Conservation (phyloP, 2,329 filamentous ascomycete species). For the Paracoccidioides brasiliensis region DNA sequence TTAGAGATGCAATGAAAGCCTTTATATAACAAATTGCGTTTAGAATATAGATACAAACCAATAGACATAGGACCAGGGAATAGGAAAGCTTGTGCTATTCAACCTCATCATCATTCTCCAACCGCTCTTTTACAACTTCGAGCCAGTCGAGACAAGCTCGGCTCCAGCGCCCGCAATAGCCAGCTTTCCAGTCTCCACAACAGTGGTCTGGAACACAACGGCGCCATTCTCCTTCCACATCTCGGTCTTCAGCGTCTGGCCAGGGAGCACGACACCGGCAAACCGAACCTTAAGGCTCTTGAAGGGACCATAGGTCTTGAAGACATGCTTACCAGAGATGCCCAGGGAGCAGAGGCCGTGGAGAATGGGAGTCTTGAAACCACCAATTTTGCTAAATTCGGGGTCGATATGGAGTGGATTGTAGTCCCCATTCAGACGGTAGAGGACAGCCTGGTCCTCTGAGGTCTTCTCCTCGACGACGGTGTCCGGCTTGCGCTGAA, state of each 20-base stretch:
- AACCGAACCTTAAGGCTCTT: conserved; percentile 91
- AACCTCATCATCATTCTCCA: neutral
- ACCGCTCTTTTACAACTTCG: conserved; percentile 8
- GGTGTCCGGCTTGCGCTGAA: conserved; percentile 62
- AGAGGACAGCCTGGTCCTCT: conserved; percentile 84
- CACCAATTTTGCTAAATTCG: conserved; percentile 82
- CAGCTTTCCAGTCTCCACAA: conserved; percentile 85
- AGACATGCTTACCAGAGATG: conserved; percentile 78
- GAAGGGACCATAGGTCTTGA: conserved; percentile 67
- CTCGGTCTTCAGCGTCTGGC: conserved; percentile 81
- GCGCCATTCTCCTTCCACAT: conserved; percentile 82
- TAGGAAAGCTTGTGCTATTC: neutral
- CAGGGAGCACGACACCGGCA: conserved; percentile 70
- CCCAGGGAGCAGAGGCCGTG: conserved; percentile 97
- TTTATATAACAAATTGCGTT: neutral
- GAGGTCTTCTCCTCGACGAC: conserved; percentile 76
- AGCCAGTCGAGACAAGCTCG: conserved; percentile 39
- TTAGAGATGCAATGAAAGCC: neutral
- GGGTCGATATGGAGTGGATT: conserved; percentile 97
- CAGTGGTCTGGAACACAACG: conserved; percentile 73
- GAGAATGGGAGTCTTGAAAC: conserved; percentile 86
- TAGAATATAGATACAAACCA: neutral
- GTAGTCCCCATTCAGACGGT: conserved; percentile 85
- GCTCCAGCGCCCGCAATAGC: conserved; percentile 70
- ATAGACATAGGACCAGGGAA: neutral